Evolutionary conservation across 108 stramenopile genomes (phyloP).

Genomic region (Cylindrotheca fusiformis): DNA sequence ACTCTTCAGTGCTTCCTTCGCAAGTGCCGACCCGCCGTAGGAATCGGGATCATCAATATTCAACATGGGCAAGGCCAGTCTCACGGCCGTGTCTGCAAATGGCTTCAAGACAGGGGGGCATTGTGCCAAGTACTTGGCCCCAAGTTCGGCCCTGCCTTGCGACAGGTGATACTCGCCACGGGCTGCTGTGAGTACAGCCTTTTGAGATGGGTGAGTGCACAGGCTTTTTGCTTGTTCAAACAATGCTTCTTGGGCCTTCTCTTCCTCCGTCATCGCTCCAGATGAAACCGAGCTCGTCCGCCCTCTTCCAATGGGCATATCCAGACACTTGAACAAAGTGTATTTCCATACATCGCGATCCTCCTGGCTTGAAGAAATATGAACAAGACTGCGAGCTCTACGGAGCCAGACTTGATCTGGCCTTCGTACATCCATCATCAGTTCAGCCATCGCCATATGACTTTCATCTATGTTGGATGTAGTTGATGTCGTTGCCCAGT

Average conservation of each 20-base stretch:
- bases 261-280: conserved; percentile 46
- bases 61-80: conserved; percentile 70
- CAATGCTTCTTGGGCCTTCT: conserved; percentile 68
- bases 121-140: conserved; percentile 78
- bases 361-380: conserved; percentile 83
- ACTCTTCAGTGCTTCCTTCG: conserved; percentile 59
- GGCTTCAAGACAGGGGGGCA: conserved; percentile 73
- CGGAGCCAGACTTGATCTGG: conserved; percentile 90
- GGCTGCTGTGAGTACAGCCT: conserved; percentile 77
- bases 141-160: conserved; percentile 70
- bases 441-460: conserved; percentile 49
- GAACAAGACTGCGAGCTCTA: conserved; percentile 66
- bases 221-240: conserved; percentile 82
- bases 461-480: conserved; percentile 30
- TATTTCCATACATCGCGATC: conserved; percentile 87
- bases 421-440: conserved; percentile 83
- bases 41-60: conserved; percentile 55
- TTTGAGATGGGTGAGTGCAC: conserved; percentile 76
- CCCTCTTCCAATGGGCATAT: conserved; percentile 23
- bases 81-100: conserved; percentile 76
- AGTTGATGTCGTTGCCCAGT: conserved; percentile 51
- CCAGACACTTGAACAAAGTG: conserved; percentile 63
- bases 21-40: conserved; percentile 55
- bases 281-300: not conserved
- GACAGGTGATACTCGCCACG: conserved; percentile 80